Conservation (phyloP, 2,329 filamentous ascomycete genomes). For the Hansfordia pulvinata region DNA sequence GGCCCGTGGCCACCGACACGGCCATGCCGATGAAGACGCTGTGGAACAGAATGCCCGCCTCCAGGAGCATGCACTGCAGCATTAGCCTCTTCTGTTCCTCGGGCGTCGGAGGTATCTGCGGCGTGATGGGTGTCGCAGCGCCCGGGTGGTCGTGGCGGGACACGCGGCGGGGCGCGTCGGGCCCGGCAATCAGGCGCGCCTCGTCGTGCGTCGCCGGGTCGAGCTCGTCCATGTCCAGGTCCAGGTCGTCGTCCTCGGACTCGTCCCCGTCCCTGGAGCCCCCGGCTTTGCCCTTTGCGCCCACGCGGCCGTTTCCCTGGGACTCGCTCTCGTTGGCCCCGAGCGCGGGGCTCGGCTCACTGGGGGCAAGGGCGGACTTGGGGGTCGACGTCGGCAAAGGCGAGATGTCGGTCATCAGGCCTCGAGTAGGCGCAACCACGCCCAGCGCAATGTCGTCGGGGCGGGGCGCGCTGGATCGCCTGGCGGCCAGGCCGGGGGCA, state of each 20-base stretch:
- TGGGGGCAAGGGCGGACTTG: conserved; percentile 8
- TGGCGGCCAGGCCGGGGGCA: conserved; percentile 20
- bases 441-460: conserved; percentile 35
- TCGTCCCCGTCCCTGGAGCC: conserved; percentile 21
- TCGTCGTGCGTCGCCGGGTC: conserved; percentile 25
- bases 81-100: conserved; percentile 54
- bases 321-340: conserved; percentile 4
- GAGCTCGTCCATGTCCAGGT: conserved; percentile 48
- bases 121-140: conserved; percentile 6
- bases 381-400: conserved; percentile 43
- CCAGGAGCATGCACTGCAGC: conserved; percentile 65
- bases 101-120: conserved; percentile 20
- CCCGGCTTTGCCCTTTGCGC: too few relatives aligned
- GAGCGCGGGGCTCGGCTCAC: conserved; percentile 7
- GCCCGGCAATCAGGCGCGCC: too few relatives aligned
- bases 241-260: conserved; percentile 35
- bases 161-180: too few relatives aligned
- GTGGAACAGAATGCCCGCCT: conserved; percentile 76
- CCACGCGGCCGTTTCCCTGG: conserved; percentile 13
- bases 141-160: conserved; percentile 7
- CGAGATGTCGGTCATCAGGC: conserved; percentile 44
- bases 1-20: conserved; percentile 66
- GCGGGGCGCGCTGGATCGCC: conserved; percentile 23
- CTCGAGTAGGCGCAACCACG: conserved; percentile 36
- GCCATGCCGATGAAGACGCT: conserved; percentile 82